These are phyloP conservation scores for Serendipita sp. DNA, from an alignment of 768 basidiomycete species.

Conservation along the genomic window DNA sequence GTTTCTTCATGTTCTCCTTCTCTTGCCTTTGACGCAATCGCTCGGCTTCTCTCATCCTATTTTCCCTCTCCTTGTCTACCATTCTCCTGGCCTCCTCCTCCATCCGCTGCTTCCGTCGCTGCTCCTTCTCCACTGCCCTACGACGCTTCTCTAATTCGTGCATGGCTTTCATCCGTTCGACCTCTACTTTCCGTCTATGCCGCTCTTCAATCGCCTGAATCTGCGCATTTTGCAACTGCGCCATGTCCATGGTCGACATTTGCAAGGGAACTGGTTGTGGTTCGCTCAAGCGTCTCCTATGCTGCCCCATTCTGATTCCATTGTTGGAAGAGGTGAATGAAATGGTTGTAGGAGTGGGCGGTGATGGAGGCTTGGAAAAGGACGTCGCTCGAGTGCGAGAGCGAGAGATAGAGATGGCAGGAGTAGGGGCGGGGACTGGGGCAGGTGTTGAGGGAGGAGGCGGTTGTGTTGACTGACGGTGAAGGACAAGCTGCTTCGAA, in stretches of 20 bases:
- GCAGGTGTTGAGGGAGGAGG: not conserved
- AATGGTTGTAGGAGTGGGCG: too few relatives aligned
- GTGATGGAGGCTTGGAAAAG: too few relatives aligned
- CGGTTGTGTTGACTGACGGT: not conserved
- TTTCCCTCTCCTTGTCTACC: constrained; percentile 27
- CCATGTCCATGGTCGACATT: not conserved
- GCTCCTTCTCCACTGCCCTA: constrained; percentile 25
- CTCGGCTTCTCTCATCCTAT: not conserved
- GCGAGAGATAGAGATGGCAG: too few relatives aligned
- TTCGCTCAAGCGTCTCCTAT: not conserved
- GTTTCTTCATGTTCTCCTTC: not conserved
- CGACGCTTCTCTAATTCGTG: constrained; percentile 17
- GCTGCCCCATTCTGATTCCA: not conserved
- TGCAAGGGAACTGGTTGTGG: not conserved
- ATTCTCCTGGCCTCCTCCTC: constrained; percentile 43
- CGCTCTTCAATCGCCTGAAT: not conserved
- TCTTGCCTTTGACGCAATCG: not conserved
- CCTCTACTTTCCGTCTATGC: constrained; percentile 1
- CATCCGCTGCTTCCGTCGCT: constrained; percentile 49
- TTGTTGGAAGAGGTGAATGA: too few relatives aligned
- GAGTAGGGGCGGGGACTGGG: too few relatives aligned
- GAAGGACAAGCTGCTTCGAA: not conserved
- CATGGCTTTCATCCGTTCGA: not conserved
- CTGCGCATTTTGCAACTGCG: not conserved
- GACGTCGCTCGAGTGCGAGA: too few relatives aligned